Base-by-base conservation (phyloP, 768 basidiomycete species). In the Kwoniella pini region DNA sequence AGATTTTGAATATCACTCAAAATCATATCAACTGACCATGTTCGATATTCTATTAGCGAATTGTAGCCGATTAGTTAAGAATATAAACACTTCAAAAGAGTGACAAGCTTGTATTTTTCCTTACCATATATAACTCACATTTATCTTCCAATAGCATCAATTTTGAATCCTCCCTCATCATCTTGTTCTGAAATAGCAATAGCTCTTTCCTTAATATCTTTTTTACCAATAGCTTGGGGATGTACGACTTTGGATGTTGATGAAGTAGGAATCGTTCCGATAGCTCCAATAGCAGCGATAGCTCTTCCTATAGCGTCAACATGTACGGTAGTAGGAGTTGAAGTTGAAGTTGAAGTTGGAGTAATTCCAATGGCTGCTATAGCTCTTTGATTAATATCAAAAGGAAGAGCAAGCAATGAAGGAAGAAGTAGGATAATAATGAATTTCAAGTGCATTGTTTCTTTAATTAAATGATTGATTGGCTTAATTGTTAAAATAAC, bases 291-390 rank as follows among this genome's bases (percentile, higher is more conserved):
- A 13, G 40, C 45, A 48, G 24, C 45, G 31, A 51, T 38, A 10
- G 30, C 50, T 38, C 36, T 22, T 51, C 36, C 50, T 10, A 38
- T 51, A 30, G 50, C 50, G 17, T 33, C 30, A 21, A 38, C 15
- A 38, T 33, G 19, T 4, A 31, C 4, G 0, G 2, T 4, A 1
- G 36, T 21, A 39, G 36, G 22, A 17, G 11, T 1, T 26, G 49
- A 6, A 31, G 53, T 54, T 6, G 53, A 1, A 11, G 53, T 11
- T 24, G 38, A n/a, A 1, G 21, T 40, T 30, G 15, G 7, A 3
- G 15, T 26, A 22, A 39, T 17, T 7, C 51, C 53, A 24, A 54
- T 54, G 28, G 53, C 53, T 19, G 39, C 53, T 11, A 54, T 54
- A 27, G 39, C 53, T 40, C 53, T 1, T 39, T 40, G 39, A 24